Evolutionary conservation across 345 rosid species (phyloP), one percentile per base, ranked within the genome.

Genomic region (Citrus hindsii): DNA sequence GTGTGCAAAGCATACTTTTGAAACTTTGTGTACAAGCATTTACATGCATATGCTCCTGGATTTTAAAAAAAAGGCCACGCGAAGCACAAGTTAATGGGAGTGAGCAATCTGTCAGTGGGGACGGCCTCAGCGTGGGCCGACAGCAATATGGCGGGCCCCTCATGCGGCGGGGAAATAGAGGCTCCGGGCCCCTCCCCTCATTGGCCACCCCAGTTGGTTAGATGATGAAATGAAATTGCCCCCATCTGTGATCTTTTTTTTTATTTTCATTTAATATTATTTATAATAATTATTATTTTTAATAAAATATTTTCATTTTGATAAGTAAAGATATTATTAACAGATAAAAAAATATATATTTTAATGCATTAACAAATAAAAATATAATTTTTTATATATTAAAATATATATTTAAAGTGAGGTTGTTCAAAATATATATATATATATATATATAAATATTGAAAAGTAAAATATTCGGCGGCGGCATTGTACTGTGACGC

Each of bases 51-150:
- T 30, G 40, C 64, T 22, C 68, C 67, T 27, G 3, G 53, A 71
- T 1, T 53, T 4, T n/a, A n/a, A 5, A 5, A 65, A 32, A 38
- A 32, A 32, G 33, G 78, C 79, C 86, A 81, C 83, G 88, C 83
- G 66, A 68, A 82, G 84, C 81, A 80, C 76, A n/a, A 65, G 85
- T 62, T 19, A 73, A 75, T 76, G 80, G 83, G 83, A 74, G 71
- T 53, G 82, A 66, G 74, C 27, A 46, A 64, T 77, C 72, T 40
- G 76, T 14, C 35, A 55, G 82, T 56, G 51, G 82, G 78, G 81
- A 75, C 58, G 82, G 74, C 76, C 82, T 40, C 38, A 73, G 86
- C 87, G 88, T 83, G 89, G 85, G 87, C 87, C 86, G 89, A 86
- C 90, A 83, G 63, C 32, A 0, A 14, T 5, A n/a, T 48, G 25